Evolutionary conservation across 2,329 filamentous ascomycete species (phyloP), one percentile per base, ranked within the genome.

Genomic region (Mollisiaceae sp.): DNA sequence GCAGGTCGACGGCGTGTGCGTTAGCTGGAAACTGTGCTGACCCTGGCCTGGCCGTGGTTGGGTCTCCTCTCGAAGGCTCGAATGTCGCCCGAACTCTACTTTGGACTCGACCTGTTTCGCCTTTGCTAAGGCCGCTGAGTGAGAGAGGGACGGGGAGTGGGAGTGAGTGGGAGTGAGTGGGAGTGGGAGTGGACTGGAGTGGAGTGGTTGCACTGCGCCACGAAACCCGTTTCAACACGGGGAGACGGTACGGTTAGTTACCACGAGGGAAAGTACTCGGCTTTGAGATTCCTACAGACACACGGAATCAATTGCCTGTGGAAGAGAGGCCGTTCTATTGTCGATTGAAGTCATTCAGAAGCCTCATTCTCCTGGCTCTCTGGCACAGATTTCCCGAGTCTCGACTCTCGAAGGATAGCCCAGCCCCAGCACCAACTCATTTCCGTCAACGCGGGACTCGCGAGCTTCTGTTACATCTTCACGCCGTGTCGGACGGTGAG

Each of bases 381-480:
- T 54, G 9, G 50, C 6, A 35, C 50, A 50, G 1, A 54, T 54
- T 32, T 35, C 32, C 50, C 22, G 50, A 54, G 50, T 54, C 22
- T 54, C 22, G 50, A 54, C 24, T 54, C 22, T 54, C 45, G 20
- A 22, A 50, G n/a, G 50, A 54, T 12, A 18, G 8, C 24, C 50
- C 6, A 12, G 9, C 47, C 47, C 22, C n/a, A n/a, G 9, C 8
- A n/a, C 45, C 6, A 32, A 50, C n/a, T 22, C n/a, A 50, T 50
- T 50, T 50, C 45, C 45, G 45, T 50, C n/a, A 22, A 32, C 50
- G 24, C 24, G 50, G 27, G 24, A 50, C 45, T 50, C 45, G 50
- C 24, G 50, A 54, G 50, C 24, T 14, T 54, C 27, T 54, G 50
- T 54, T 54, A 54, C 50, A 50, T n/a, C 20, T 50, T 50, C 8